Evolutionary conservation across 1,139 yeast genomes (phyloP).

Genomic region (Hemisphaericaspora subhashii): DNA sequence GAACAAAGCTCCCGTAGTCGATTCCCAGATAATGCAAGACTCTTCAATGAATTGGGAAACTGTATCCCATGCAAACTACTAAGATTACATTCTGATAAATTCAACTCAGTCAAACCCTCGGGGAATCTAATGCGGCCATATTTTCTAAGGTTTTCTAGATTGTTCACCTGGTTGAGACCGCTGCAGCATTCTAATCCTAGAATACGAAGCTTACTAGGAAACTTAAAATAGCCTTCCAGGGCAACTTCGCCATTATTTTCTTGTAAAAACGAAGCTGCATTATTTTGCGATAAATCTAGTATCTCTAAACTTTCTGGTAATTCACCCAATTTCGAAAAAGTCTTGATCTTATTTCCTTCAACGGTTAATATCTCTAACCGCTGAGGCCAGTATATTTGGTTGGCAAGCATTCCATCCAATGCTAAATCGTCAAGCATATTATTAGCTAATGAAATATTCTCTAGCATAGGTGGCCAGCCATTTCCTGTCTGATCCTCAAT

Average conservation of each 20-base stretch:
- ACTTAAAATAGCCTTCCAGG: slow-evolving; percentile 12
- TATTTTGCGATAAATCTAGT: slow-evolving; percentile 21
- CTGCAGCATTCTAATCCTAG: slow-evolving; percentile 18
- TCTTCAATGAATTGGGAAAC: slow-evolving; percentile 27
- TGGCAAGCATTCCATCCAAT: slow-evolving; percentile 14
- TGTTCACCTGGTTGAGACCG: neutral
- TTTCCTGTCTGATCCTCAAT: slow-evolving; percentile 10
- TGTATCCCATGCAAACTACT: slow-evolving; percentile 19
- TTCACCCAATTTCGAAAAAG: slow-evolving; percentile 17
- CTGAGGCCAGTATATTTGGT: slow-evolving; percentile 27
- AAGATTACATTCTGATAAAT: slow-evolving; percentile 27
- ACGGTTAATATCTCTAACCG: slow-evolving; percentile 23
- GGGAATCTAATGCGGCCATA: slow-evolving; percentile 27
- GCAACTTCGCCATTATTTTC: slow-evolving; percentile 2
- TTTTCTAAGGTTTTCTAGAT: neutral
- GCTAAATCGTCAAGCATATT: slow-evolving; percentile 24
- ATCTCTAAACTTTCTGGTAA: slow-evolving; percentile 25
- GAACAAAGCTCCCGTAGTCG: slow-evolving; percentile 13
- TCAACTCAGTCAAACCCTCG: slow-evolving; percentile 18
- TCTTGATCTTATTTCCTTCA: slow-evolving; percentile 25
- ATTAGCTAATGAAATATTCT: slow-evolving; percentile 25
- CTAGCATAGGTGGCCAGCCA: slow-evolving; percentile 31
- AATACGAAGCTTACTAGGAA: slow-evolving; percentile 26
- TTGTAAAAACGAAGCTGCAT: slow-evolving; percentile 10
- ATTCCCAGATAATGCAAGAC: slow-evolving; percentile 26